Conservation (phyloP, 202 grass and related monocot genomes). For the Miscanthus sacchariflorus region DNA sequence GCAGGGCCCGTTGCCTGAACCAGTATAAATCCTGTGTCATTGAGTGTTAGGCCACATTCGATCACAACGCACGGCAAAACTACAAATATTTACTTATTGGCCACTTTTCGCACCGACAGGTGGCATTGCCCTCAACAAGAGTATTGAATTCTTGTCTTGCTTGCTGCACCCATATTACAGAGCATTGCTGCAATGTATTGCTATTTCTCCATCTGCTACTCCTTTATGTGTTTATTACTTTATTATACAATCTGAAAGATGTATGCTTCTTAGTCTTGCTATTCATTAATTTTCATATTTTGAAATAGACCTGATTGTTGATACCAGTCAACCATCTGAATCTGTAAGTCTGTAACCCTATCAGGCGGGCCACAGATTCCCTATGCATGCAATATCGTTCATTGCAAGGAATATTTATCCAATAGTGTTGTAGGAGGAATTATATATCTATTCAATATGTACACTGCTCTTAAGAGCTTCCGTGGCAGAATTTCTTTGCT, state of each 20-base stretch:
- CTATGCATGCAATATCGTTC: neutral
- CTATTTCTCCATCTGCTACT: neutral
- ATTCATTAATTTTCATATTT: constrained; percentile 1
- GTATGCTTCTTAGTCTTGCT: neutral
- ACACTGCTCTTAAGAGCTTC: neutral
- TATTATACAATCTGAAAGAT: constrained; percentile 1
- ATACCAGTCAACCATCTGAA: constrained; percentile 11
- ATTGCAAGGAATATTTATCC: neutral
- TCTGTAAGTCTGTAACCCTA: neutral
- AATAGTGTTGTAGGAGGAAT: neutral
- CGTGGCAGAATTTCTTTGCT: neutral
- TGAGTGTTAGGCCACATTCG: no score
- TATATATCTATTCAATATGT: neutral
- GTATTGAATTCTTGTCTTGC: constrained; percentile 17
- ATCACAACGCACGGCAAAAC: no score
- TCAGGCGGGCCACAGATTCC: neutral
- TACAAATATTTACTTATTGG: no score
- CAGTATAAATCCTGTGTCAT: no score
- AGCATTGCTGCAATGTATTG: neutral
- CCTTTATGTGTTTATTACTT: neutral
- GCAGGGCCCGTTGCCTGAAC: no score
- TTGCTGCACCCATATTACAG: neutral
- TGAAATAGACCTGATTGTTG: neutral
- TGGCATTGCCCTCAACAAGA: neutral
- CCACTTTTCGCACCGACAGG: no score